These are phyloP conservation scores for Amoeboaphelidium protococcarum DNA, from an alignment of 371 early-diverging fungal genomes.

Conservation along the genomic window DNA sequence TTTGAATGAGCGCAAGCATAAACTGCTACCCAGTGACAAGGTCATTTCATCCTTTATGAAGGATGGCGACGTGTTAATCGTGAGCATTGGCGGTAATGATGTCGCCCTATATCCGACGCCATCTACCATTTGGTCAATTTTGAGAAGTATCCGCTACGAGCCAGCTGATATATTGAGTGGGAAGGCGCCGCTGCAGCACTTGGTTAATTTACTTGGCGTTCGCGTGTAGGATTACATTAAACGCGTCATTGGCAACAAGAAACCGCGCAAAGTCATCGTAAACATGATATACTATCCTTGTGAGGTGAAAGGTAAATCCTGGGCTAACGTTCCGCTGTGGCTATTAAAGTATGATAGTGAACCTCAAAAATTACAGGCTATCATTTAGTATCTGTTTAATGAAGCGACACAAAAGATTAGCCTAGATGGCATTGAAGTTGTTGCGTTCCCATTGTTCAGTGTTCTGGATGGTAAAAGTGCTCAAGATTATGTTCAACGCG, in stretches of 20 bases:
- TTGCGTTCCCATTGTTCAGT: conserved; percentile 4
- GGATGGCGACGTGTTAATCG: conserved; percentile 2
- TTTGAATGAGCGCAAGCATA: conserved; percentile 1
- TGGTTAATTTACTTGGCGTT: conserved; percentile 1
- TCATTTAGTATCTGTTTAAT: conserved; percentile 2
- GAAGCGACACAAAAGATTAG: too few species aligned
- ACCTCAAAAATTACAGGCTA: conserved; percentile 4
- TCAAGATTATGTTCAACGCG: conserved; percentile 4
- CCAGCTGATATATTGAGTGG: background rate
- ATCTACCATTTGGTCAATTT: background rate
- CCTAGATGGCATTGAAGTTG: conserved; percentile 3
- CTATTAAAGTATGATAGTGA: conserved; percentile 2
- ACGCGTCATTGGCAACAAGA: conserved; percentile 1
- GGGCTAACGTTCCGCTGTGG: conserved; percentile 3
- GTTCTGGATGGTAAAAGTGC: conserved; percentile 3
- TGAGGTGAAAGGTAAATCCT: conserved; percentile 1
- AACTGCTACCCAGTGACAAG: conserved; percentile 1
- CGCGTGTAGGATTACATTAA: conserved; percentile 1
- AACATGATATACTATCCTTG: conserved; percentile 7
- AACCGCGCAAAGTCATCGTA: too few species aligned
- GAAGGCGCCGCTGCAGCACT: background rate
- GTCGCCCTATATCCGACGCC: conserved; percentile 4
- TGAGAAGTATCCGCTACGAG: background rate
- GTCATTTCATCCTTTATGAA: too few species aligned
- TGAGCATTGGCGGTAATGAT: conserved; percentile 6